phyloP scores from a whole-genome alignment of 2,329 filamentous ascomycete genomes.

The Knoxdaviesia capensis region DNA sequence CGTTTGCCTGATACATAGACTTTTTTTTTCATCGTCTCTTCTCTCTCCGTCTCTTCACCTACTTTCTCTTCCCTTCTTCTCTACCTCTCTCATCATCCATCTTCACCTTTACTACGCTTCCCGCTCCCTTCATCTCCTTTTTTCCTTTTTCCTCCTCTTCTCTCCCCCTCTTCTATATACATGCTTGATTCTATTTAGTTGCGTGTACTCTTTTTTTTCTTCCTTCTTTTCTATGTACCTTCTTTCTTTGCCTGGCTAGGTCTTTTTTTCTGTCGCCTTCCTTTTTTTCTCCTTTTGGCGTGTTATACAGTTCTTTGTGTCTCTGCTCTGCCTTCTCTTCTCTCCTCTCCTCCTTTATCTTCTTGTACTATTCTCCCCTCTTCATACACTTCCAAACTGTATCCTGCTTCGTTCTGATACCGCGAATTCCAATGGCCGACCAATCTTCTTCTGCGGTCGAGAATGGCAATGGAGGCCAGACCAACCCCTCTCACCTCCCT shows the following conservation, averaged over 20 bases:
- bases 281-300: neutral
- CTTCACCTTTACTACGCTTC: slow-evolving; percentile 2
- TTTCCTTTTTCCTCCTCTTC: slow-evolving; percentile 6
- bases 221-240: slow-evolving; percentile 3
- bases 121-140: slow-evolving; percentile 8
- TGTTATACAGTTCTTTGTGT: neutral
- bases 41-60: neutral
- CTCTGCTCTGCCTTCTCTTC: slow-evolving; percentile 4
- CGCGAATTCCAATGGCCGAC: slow-evolving; percentile 49
- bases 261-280: slow-evolving; percentile 1
- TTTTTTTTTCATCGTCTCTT: neutral
- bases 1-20: neutral
- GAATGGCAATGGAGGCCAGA: slow-evolving; percentile 49
- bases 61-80: slow-evolving; percentile 5
- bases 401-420: slow-evolving; percentile 1
- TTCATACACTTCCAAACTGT: slow-evolving; percentile 4
- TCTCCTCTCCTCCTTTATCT: slow-evolving; percentile 1
- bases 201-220: slow-evolving; percentile 6
- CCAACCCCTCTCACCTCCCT: slow-evolving; percentile 59
- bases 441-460: slow-evolving; percentile 20
- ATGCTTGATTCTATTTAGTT: slow-evolving; percentile 5
- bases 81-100: slow-evolving; percentile 5
- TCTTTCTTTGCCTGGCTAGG: slow-evolving; percentile 1
- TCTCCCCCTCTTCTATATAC: neutral
- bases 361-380: neutral